Percentiles rank a stretch among this genome's conserved stretches.
Evolutionary conservation across 2,329 filamentous ascomycete species (phyloP).

Genomic region (Xylariales sp.): DNA sequence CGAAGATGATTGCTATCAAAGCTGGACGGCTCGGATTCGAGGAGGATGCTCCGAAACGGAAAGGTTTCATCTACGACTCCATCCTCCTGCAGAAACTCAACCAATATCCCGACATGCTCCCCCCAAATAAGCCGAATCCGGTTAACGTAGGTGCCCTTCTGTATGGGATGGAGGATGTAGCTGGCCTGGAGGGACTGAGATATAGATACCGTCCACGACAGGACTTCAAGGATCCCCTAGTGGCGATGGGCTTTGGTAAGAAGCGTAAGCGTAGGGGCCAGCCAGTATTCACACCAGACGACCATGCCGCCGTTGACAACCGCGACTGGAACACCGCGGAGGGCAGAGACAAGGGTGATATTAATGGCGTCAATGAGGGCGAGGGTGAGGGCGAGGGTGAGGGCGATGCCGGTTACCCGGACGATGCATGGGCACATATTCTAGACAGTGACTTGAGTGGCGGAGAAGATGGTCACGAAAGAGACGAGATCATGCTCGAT

Average conservation of each 20-base stretch:
- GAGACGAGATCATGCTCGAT: slow-evolving; percentile 12
- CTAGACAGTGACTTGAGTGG: slow-evolving; percentile 23
- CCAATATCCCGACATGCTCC: slow-evolving; percentile 20
- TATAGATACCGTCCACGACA: slow-evolving; percentile 11
- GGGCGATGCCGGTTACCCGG: slow-evolving; percentile 17
- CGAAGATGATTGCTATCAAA: slow-evolving; percentile 69
- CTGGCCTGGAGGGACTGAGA: slow-evolving; percentile 15
- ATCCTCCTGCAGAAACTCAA: slow-evolving; percentile 28
- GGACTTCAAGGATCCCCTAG: slow-evolving; percentile 4
- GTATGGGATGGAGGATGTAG: slow-evolving; percentile 22
- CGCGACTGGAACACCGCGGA: background rate
- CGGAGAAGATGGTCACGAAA: slow-evolving; percentile 14
- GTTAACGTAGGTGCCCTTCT: slow-evolving; percentile 22
- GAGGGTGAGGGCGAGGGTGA: slow-evolving; percentile 17
- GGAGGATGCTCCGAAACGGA: slow-evolving; percentile 29
- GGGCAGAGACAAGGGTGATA: slow-evolving; percentile 8
- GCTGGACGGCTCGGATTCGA: slow-evolving; percentile 48
- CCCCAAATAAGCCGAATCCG: slow-evolving; percentile 18
- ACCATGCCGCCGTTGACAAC: no score
- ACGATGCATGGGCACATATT: slow-evolving; percentile 23
- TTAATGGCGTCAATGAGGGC: slow-evolving; percentile 16
- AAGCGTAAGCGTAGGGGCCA: background rate
- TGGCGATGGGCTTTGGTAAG: slow-evolving; percentile 6
- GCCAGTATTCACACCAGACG: no score
- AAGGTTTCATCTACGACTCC: slow-evolving; percentile 35